phyloP scores from a whole-genome alignment of 306 rosid genomes.

The Dryas drummondii region DNA sequence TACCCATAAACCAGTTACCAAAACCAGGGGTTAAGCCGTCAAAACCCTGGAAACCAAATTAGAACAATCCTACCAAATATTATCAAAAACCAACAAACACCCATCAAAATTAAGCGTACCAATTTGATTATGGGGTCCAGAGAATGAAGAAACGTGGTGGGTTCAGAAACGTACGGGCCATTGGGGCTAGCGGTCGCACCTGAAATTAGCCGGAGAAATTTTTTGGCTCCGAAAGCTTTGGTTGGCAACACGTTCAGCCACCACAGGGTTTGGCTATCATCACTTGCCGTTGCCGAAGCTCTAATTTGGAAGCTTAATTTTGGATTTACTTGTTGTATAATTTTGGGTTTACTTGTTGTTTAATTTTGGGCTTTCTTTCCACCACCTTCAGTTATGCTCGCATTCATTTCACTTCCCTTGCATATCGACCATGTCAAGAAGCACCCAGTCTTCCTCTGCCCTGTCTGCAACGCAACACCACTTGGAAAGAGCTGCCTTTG shows the following conservation, averaged over 20 bases:
- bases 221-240: slow-evolving; percentile 69
- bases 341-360: too few species aligned
- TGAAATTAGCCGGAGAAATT: slow-evolving; percentile 66
- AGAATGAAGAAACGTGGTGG: slow-evolving; percentile 84
- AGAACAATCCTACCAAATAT: not conserved
- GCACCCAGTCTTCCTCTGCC: too few species aligned
- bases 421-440: too few species aligned
- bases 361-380: too few species aligned
- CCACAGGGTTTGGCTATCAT: slow-evolving; percentile 30
- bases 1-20: not conserved
- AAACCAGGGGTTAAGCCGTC: not conserved
- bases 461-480: too few species aligned
- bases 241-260: slow-evolving; percentile 73
- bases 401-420: too few species aligned
- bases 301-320: slow-evolving; percentile 27
- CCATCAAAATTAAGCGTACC: slow-evolving; percentile 42
- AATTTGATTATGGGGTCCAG: slow-evolving; percentile 82
- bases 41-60: slow-evolving; percentile 4
- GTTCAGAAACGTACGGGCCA: slow-evolving; percentile 79
- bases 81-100: not conserved
- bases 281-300: slow-evolving; percentile 53
- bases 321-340: too few species aligned
- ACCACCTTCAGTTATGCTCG: too few species aligned
- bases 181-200: slow-evolving; percentile 94
- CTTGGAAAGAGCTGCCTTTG: too few species aligned